Percentiles rank a stretch among this genome's conserved stretches.
Conservation (phyloP, 345 rosid genomes). For the Eucalyptus decipiens region DNA sequence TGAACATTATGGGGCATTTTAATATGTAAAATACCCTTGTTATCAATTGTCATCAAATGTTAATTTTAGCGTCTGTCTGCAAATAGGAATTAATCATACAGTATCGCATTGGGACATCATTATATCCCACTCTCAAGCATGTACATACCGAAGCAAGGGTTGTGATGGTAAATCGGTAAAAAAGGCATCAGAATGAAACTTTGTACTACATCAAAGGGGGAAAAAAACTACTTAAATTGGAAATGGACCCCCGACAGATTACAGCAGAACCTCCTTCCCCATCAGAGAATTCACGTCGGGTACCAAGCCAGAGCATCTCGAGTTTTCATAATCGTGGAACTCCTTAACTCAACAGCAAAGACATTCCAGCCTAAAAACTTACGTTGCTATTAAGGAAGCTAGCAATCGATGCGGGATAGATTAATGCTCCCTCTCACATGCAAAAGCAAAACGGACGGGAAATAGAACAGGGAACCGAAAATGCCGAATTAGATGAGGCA, state of each 20-base stretch:
- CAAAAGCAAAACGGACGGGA: not conserved
- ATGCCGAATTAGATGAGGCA: rapidly evolving
- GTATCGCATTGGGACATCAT: not conserved
- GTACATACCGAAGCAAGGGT: not conserved
- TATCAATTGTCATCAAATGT: not conserved
- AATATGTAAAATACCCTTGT: not conserved
- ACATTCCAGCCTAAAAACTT: not conserved
- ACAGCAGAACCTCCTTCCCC: not conserved
- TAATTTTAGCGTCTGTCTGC: not conserved
- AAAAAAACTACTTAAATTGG: not conserved
- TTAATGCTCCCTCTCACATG: not conserved
- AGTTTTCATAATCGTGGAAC: not conserved
- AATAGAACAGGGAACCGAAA: not conserved
- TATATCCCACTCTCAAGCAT: not conserved
- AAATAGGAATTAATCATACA: not conserved
- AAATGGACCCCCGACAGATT: not conserved
- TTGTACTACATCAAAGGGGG: not conserved
- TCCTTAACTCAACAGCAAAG: not conserved
- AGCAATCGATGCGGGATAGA: not conserved
- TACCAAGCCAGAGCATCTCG: not conserved
- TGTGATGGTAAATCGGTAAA: not conserved
- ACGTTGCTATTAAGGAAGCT: not conserved
- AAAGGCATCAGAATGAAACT: not conserved
- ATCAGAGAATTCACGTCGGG: not conserved
- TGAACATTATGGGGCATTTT: not conserved